Evolutionary conservation across 768 basidiomycete species (phyloP), one percentile per base, ranked within the genome.

Genomic region (Pleurotus pulmonarius): DNA sequence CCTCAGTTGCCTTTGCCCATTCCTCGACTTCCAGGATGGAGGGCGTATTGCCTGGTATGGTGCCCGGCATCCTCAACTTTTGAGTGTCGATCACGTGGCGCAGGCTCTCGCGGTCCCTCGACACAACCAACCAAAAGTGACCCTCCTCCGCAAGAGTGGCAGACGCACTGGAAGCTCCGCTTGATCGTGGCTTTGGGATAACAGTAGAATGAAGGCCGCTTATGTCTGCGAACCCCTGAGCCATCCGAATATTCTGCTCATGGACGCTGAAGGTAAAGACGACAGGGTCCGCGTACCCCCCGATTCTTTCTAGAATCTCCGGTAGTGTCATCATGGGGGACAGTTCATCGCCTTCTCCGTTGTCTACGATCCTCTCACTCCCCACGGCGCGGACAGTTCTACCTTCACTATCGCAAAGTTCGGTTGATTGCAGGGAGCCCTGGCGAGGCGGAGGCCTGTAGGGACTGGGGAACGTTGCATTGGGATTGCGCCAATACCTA

Each of bases 221-320:
- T 34, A 34, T 34, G 29, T 34, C 63, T 45, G 45, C 61, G 63
- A 51, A 70, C 60, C 26, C 56, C 59, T 8, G 59, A 34, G 11
- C 29, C 11, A 34, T 34, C 29, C 29, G 38, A 25, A 71, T 59
- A 26, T 72, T 64, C 40, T 67, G 60, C 13, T 49, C 57, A 9
- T 65, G 64, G 22, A 64, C 63, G 52, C 61, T 59, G 64, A 69
- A 73, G 49, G 72, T 49, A 25, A 62, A 66, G 22, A 68, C 70
- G 29, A 71, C 63, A 15, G 68, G 69, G 24, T 59, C 56, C 55
- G 60, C 55, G 24, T 9, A 11, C 15, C 12, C 48, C 15, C 54
- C 29, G 11, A 60, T 44, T 11, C 54, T 26, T n/a, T 56, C 54
- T 16, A 60, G 20, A 13, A 13, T 45, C 7, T 44, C 52, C 1